Percentiles rank a stretch among this genome's conserved stretches.
These are phyloP conservation scores for Phytophthora tentaculata DNA, from an alignment of 352 stramenopile genomes.

Conservation along the genomic window DNA sequence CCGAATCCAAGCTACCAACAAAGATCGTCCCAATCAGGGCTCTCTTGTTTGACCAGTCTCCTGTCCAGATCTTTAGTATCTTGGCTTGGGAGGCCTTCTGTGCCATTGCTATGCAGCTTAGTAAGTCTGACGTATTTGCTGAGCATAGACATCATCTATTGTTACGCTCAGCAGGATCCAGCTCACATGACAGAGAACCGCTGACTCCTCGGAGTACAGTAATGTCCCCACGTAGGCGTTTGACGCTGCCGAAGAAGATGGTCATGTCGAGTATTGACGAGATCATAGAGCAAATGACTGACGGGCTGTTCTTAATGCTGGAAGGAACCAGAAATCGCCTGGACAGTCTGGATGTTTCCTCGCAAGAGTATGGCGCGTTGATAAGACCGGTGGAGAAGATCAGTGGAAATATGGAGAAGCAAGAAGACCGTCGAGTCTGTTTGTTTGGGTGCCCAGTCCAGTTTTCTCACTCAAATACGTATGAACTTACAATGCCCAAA, in stretches of 20 bases:
- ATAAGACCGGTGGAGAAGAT: not conserved
- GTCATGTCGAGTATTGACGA: constrained; percentile 46
- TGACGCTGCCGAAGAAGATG: constrained; percentile 51
- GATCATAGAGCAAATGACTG: constrained; percentile 48
- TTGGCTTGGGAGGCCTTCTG: constrained; percentile 48
- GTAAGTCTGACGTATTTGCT: constrained; percentile 30
- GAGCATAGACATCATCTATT: constrained; percentile 16
- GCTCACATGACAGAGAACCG: constrained; percentile 26
- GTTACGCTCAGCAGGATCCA: constrained; percentile 16
- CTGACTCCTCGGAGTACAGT: constrained; percentile 26
- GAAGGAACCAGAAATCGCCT: constrained; percentile 26
- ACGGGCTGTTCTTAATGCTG: constrained; percentile 46
- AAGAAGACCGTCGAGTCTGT: constrained; percentile 16
- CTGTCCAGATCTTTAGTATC: constrained; percentile 29
- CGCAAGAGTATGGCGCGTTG: constrained; percentile 11
- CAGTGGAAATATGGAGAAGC: not conserved
- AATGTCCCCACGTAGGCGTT: constrained; percentile 54
- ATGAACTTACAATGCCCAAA: constrained; percentile 14
- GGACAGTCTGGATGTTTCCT: constrained; percentile 4
- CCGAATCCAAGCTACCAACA: constrained; percentile 12
- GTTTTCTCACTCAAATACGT: constrained; percentile 15
- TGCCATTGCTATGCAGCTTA: constrained; percentile 40
- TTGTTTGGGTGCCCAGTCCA: constrained; percentile 30
- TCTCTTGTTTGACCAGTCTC: constrained; percentile 33
- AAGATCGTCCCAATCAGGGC: constrained; percentile 25